These are phyloP conservation scores for Penicillium sp. DNA, from an alignment of 2,329 filamentous ascomycete species.

Conservation along the genomic window DNA sequence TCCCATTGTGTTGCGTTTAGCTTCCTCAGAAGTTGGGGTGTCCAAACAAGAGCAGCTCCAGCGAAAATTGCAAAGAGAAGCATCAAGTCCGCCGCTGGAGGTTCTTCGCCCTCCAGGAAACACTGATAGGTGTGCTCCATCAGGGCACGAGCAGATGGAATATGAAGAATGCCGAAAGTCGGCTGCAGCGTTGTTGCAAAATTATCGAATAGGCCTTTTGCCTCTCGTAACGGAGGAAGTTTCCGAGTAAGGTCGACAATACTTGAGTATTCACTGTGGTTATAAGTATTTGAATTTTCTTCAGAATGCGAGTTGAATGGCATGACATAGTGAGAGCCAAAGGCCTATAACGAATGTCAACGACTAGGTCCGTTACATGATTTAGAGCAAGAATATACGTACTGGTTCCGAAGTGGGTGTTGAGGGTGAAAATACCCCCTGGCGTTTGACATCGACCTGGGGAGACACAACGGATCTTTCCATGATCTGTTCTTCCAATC, in stretches of 20 bases:
- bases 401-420: background rate
- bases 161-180: constrained; percentile 17
- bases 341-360: constrained; percentile 1
- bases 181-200: constrained; percentile 15
- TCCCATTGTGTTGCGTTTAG: constrained; percentile 14
- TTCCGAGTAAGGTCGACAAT: constrained; percentile 8
- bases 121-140: constrained; percentile 16
- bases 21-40: constrained; percentile 9
- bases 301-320: constrained; percentile 10
- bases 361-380: background rate
- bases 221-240: constrained; percentile 17
- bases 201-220: constrained; percentile 13
- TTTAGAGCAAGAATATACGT: background rate
- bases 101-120: constrained; percentile 13
- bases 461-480: background rate
- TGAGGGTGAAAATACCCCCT: background rate
- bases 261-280: background rate
- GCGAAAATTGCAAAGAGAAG: constrained; percentile 18
- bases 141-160: constrained; percentile 10
- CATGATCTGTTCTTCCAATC: constrained; percentile 11
- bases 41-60: constrained; percentile 16
- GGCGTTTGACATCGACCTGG: background rate
- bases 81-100: constrained; percentile 12
- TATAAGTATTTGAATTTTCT: background rate
- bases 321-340: constrained; percentile 10